Evolutionary conservation across 2,329 filamentous ascomycete genomes (phyloP).

Genomic region (Chaetothyriales sp.): DNA sequence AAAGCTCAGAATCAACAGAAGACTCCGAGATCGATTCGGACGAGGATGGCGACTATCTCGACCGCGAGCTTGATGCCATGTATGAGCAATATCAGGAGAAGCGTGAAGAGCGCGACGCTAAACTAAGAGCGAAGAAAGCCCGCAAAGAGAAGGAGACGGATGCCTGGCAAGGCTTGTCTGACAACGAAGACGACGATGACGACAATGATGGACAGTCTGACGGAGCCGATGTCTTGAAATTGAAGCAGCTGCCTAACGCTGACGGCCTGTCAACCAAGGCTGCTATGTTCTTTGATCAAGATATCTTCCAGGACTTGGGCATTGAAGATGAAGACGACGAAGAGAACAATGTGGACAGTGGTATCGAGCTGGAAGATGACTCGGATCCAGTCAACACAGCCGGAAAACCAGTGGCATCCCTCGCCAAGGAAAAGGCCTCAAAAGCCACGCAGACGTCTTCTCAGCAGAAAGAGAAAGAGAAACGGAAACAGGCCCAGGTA

Average conservation of each 20-base stretch:
- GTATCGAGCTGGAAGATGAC: slow-evolving; percentile 23
- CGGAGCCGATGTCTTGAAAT: background rate
- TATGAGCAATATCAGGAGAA: slow-evolving; percentile 75
- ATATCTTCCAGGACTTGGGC: slow-evolving; percentile 77
- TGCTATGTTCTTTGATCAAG: slow-evolving; percentile 80
- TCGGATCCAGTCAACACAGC: slow-evolving; percentile 5
- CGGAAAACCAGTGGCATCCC: slow-evolving; percentile 2
- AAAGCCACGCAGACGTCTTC: slow-evolving; percentile 17
- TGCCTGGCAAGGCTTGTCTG: slow-evolving; percentile 82
- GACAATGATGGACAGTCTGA: background rate
- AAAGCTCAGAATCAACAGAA: slow-evolving; percentile 48
- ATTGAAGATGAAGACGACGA: slow-evolving; percentile 42
- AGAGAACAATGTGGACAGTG: slow-evolving; percentile 19
- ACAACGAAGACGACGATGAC: slow-evolving; percentile 36
- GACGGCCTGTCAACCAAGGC: slow-evolving; percentile 67
- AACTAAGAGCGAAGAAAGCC: slow-evolving; percentile 78
- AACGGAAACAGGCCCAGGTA: background rate
- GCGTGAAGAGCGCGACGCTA: slow-evolving; percentile 65
- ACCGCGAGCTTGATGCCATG: slow-evolving; percentile 71
- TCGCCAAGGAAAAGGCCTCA: slow-evolving; percentile 8
- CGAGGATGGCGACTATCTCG: slow-evolving; percentile 65
- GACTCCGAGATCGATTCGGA: slow-evolving; percentile 54
- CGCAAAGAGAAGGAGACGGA: slow-evolving; percentile 67
- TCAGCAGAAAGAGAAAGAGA: slow-evolving; percentile 14
- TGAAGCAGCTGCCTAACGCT: slow-evolving; percentile 14